A percentile compares a stretch with the other conserved stretches of the same genome.
These are phyloP conservation scores for Chrysoporthe deuterocubensis DNA, from an alignment of 2,329 filamentous ascomycete genomes.

Conservation along the genomic window DNA sequence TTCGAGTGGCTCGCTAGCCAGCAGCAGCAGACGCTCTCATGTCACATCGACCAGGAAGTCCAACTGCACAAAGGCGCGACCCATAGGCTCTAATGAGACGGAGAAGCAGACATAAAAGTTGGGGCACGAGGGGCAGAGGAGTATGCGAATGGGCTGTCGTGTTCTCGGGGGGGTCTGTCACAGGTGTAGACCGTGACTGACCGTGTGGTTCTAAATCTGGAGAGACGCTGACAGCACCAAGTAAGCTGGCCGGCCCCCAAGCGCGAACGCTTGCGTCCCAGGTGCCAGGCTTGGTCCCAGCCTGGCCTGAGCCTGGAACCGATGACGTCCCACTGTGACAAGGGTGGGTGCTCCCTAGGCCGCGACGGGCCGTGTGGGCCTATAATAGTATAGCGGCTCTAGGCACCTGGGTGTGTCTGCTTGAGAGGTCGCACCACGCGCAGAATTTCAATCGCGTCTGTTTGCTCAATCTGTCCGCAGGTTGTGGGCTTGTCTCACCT, in stretches of 20 bases:
- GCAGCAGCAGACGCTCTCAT: constrained; percentile 7
- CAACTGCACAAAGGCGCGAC: constrained; percentile 12
- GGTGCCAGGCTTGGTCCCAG: constrained; percentile 16
- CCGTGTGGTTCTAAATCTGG: not conserved
- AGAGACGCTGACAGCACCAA: not conserved
- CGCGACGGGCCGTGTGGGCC: not conserved
- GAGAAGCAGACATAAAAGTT: constrained; percentile 13
- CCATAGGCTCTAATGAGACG: constrained; percentile 17
- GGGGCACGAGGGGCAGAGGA: not conserved
- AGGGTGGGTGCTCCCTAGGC: not conserved
- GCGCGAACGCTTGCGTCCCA: not conserved
- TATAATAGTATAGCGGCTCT: too few relatives aligned
- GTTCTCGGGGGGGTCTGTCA: not conserved
- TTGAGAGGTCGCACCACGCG: not conserved
- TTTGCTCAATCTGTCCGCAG: not conserved
- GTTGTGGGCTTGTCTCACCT: too few relatives aligned
- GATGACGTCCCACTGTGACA: constrained; percentile 20
- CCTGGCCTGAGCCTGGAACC: constrained; percentile 10
- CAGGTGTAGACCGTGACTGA: not conserved
- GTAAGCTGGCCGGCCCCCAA: not conserved
- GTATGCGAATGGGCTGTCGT: not conserved
- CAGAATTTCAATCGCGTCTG: not conserved
- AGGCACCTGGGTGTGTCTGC: not conserved
- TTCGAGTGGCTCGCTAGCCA: not conserved
- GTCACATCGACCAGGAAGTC: constrained; percentile 8